phyloP scores from a whole-genome alignment of 2,329 filamentous ascomycete species.

The Alternaria longipes region DNA sequence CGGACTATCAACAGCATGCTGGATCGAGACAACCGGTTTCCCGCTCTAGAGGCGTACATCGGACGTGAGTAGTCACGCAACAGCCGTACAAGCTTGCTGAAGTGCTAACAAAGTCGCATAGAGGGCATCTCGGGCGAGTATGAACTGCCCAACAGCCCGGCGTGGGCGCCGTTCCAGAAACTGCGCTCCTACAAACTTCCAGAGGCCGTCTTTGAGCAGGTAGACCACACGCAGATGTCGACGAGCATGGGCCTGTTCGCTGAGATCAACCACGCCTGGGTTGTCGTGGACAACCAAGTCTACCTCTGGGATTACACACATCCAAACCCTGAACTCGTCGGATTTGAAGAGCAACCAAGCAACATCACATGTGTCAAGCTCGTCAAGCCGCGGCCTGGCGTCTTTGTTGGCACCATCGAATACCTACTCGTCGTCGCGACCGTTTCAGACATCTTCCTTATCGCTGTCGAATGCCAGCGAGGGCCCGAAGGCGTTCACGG shows the following conservation, averaged over 20 bases:
- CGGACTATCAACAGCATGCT: conserved; percentile 83
- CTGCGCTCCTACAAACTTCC: conserved; percentile 88
- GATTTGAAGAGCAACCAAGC: conserved; percentile 87
- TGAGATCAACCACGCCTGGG: conserved; percentile 93
- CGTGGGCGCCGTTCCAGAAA: conserved; percentile 91
- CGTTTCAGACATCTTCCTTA: conserved; percentile 80
- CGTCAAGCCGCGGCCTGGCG: conserved; percentile 81
- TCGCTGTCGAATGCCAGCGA: conserved; percentile 78
- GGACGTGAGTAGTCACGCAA: conserved; percentile 69
- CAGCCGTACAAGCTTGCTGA: not conserved
- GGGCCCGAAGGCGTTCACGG: conserved; percentile 73
- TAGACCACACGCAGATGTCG: conserved; percentile 84
- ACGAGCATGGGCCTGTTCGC: conserved; percentile 97
- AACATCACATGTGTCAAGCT: conserved; percentile 92
- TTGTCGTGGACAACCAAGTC: conserved; percentile 92
- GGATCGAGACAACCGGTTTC: conserved; percentile 79
- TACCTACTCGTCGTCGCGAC: conserved; percentile 92
- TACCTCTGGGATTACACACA: conserved; percentile 98
- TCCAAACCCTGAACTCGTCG: conserved; percentile 88
- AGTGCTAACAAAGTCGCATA: conserved; percentile 54
- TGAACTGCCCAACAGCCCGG: conserved; percentile 72
- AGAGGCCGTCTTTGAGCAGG: conserved; percentile 90
- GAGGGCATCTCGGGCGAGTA: conserved; percentile 93
- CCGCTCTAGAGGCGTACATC: conserved; percentile 88
- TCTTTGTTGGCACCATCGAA: conserved; percentile 86